phyloP scores from a whole-genome alignment of 176 grass and related monocot species.

The Aegilops bicornis region DNA sequence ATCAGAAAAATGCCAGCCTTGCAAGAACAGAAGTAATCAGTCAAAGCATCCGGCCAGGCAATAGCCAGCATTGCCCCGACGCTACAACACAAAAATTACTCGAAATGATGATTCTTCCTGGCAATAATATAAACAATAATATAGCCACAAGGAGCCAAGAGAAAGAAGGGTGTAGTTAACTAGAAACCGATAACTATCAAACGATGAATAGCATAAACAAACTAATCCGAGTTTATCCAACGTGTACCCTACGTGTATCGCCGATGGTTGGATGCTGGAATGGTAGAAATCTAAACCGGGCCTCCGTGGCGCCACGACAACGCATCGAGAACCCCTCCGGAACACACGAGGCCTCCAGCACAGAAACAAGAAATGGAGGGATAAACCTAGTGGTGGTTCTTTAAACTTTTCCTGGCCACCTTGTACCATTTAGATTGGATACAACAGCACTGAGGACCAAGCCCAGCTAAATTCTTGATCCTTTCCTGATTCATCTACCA shows the following conservation, averaged over 20 bases:
- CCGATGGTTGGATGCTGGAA: not conserved
- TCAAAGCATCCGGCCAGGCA: not conserved
- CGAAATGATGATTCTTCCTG: not conserved
- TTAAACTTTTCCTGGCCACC: constrained; percentile 6
- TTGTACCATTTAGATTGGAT: not conserved
- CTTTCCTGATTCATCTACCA: not conserved
- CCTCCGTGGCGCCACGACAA: not conserved
- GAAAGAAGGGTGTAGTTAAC: constrained; percentile 12
- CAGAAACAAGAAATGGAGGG: constrained; percentile 25
- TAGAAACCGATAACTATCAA: not conserved
- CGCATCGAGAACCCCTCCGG: constrained; percentile 2
- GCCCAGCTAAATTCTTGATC: not conserved
- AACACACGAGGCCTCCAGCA: not conserved
- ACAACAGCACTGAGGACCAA: not conserved
- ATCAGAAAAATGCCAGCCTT: not conserved
- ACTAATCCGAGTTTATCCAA: constrained; percentile 6
- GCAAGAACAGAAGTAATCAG: not conserved
- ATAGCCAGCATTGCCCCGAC: not conserved
- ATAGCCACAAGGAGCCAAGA: not conserved
- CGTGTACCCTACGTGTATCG: constrained; percentile 6
- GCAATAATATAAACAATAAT: not conserved
- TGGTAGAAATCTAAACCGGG: not conserved
- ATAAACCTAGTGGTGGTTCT: constrained; percentile 13
- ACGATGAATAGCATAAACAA: not conserved
- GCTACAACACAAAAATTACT: not conserved